Conservation (phyloP, 1,284 basidiomycete genomes). For the Agroathelia rolfsii region DNA sequence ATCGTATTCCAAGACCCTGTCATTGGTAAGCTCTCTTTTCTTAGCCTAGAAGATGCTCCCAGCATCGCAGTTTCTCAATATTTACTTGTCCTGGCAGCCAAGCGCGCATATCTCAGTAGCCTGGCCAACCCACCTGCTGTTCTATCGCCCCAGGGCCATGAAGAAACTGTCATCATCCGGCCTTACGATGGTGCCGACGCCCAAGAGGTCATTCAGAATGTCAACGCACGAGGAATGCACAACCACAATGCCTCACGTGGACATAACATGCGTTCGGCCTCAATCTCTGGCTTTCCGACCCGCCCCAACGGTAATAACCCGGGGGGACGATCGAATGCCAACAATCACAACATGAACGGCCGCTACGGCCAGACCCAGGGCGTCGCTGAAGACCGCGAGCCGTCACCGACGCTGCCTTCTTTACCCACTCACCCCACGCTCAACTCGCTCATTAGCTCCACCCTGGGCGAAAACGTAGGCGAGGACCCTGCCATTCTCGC, state of each 20-base stretch:
- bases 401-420: conserved; percentile 71
- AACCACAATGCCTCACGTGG: conserved; percentile 50
- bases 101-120: conserved; percentile 88
- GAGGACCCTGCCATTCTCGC: conserved; percentile 61
- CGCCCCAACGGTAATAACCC: conserved; percentile 31
- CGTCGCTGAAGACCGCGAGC: conserved; percentile 48
- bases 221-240: conserved; percentile 66
- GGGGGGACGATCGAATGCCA: conserved; percentile 31
- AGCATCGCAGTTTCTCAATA: conserved; percentile 9
- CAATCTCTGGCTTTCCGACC: conserved; percentile 54
- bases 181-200: conserved; percentile 95
- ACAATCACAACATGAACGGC: conserved; percentile 25
- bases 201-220: conserved; percentile 79
- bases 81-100: conserved; percentile 30
- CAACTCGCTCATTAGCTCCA: conserved; percentile 70
- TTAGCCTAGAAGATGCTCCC: no score
- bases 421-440: conserved; percentile 73
- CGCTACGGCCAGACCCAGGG: conserved; percentile 24
- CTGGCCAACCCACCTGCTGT: conserved; percentile 75
- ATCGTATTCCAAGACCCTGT: conserved; percentile 88
- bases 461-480: conserved; percentile 42
- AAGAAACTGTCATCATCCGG: conserved; percentile 60
- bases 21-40: conserved; percentile 49
- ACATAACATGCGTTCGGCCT: conserved; percentile 59
- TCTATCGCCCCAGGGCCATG: conserved; percentile 48